Base-by-base conservation (phyloP, 2,329 filamentous ascomycete species). In the Epichloe gansuensis region DNA sequence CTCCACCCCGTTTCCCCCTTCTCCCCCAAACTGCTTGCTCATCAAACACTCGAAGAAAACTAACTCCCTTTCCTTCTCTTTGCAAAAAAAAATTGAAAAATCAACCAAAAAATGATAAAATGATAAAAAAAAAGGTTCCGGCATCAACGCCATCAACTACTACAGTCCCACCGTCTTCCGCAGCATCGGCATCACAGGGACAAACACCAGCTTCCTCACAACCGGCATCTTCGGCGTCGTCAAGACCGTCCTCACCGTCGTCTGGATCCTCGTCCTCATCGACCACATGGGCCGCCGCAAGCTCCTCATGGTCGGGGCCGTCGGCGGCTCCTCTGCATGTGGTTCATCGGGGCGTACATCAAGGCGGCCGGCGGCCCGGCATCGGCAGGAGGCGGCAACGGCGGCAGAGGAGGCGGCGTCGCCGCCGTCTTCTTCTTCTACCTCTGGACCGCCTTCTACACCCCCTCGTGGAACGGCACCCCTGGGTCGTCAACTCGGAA, bases 401-500 rank as follows among this genome's bases (percentile, higher is more conserved):
- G 7, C 28, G 3, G 8, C 0, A 59, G 60, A 0, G 54, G 63
- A 0, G 82, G 85, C 2, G 83, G 81, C 21, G 84, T 84, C 55
- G 73, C 79, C 5, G 85, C 85, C 55, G 80, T 85, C 3, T 83
- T 85, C 68, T 74, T 81, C 66, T 82, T 82, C 69, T 82, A 86
- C 68, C 58, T 67, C 6, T 65, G 63, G 58, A 65, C 54, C 5
- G 79, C 76, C 0, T 82, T 83, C 65, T 90, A 89, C 69, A 86
- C 82, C 0, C 83, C 79, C 0, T 77, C 78, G 0, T 87, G 83
- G 83, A 86, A 86, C 62, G 83, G 83, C 2, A 86, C 0, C 85
- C 85, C 0, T 90, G 86, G 86, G 83, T 90, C 23, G 69, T 86
- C 62, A 87, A 87, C 71, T 76, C 76, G 0, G 85, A 90, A 66